A percentile compares a stretch with the other conserved stretches of the same genome.
Evolutionary conservation across 345 rosid genomes (phyloP).

Genomic region (Syzygium jambos): DNA sequence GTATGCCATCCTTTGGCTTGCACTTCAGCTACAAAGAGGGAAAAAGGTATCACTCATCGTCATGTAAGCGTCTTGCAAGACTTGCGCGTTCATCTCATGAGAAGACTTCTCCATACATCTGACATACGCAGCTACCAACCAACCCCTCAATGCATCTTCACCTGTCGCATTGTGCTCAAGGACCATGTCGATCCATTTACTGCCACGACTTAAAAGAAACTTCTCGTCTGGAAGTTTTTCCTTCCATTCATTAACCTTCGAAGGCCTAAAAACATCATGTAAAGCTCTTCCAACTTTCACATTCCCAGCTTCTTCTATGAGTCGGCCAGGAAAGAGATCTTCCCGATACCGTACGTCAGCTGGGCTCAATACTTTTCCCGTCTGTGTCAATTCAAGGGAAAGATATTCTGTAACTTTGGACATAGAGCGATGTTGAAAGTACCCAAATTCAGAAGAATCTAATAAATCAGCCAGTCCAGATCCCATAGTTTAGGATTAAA

Average conservation of each 20-base stretch:
- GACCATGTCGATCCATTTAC: conserved; percentile 59
- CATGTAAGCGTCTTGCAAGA: conserved; percentile 52
- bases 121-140: conserved; percentile 84
- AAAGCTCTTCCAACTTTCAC: conserved; percentile 74
- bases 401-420: neutral
- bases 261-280: conserved; percentile 62
- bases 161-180: conserved; percentile 73
- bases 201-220: conserved; percentile 47
- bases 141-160: conserved; percentile 91
- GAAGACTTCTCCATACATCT: conserved; percentile 28
- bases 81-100: conserved; percentile 11
- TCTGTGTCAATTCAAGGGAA: conserved; percentile 22
- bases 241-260: conserved; percentile 44
- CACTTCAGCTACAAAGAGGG: conserved; percentile 48
- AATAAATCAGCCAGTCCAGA: neutral
- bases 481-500: conserved; percentile 3
- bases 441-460: neutral
- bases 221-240: conserved; percentile 63
- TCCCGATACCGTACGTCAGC: conserved; percentile 72
- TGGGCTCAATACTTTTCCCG: conserved; percentile 71
- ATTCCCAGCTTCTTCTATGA: conserved; percentile 72
- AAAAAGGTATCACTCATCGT: conserved; percentile 47
- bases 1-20: conserved; percentile 91
- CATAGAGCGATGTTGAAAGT: neutral
- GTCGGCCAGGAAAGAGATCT: conserved; percentile 77